phyloP scores from a whole-genome alignment of 139 green algal genomes.

The Tetraselmis chui region DNA sequence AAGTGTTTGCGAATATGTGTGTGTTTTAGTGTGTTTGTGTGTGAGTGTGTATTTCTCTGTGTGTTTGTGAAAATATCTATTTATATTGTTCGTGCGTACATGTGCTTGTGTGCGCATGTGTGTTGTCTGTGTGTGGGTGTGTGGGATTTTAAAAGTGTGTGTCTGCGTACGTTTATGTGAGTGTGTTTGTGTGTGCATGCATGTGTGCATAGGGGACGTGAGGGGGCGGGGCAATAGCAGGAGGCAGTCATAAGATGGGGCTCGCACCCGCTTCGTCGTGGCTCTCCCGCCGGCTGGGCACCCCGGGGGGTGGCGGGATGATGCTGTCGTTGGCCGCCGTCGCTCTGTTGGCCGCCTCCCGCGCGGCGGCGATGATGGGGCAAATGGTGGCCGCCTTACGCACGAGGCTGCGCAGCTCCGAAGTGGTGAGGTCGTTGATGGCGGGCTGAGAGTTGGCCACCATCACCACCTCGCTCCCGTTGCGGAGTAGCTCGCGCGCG shows the following conservation, averaged over 20 bases:
- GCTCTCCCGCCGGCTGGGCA: slow-evolving; percentile 17
- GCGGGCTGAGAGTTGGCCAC: slow-evolving; percentile 87
- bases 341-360: slow-evolving; percentile 39
- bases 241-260: neutral
- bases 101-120: too few species aligned
- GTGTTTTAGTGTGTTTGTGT: too few species aligned
- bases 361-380: slow-evolving; percentile 44
- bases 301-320: slow-evolving; percentile 40
- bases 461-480: slow-evolving; percentile 84
- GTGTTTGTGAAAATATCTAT: too few species aligned
- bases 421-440: slow-evolving; percentile 96
- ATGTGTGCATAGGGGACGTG: neutral
- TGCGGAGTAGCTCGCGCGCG: slow-evolving; percentile 79
- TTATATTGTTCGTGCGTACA: too few species aligned
- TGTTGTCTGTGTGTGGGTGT: too few species aligned
- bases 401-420: slow-evolving; percentile 67
- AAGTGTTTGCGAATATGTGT: too few species aligned
- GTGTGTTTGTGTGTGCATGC: too few species aligned
- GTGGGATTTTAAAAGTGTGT: too few species aligned
- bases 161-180: too few species aligned
- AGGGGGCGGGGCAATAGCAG: too few species aligned
- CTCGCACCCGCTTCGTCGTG: neutral
- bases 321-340: slow-evolving; percentile 19
- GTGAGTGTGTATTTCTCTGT: too few species aligned
- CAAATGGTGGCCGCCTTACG: slow-evolving; percentile 43